phyloP scores from a whole-genome alignment of 257 asterid genomes.

The Petunia axillaris region DNA sequence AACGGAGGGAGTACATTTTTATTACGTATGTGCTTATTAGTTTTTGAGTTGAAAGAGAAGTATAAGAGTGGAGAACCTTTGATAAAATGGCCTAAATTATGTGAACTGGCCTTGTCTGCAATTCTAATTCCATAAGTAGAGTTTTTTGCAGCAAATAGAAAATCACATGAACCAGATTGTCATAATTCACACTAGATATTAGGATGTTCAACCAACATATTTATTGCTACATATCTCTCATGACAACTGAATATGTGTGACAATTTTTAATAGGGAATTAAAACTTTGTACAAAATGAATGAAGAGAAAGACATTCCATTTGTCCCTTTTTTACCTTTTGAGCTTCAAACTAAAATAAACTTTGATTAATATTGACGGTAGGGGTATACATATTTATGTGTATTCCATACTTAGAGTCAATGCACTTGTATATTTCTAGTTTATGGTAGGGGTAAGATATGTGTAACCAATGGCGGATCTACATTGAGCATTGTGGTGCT shows the following conservation, averaged over 20 bases:
- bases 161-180: conserved; percentile 7
- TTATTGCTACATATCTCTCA: not conserved
- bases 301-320: conserved; percentile 7
- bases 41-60: not conserved
- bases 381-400: too few species aligned
- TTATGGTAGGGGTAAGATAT: too few species aligned
- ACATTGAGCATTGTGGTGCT: too few species aligned
- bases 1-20: too few species aligned
- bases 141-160: conserved; percentile 3
- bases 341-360: not conserved
- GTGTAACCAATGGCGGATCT: too few species aligned
- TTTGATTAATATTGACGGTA: not conserved
- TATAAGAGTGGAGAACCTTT: too few species aligned
- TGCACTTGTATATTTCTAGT: not conserved
- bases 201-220: not conserved
- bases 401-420: not conserved
- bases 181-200: not conserved
- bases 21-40: not conserved
- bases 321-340: not conserved
- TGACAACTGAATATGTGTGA: not conserved
- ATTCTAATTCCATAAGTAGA: not conserved
- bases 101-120: not conserved
- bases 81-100: not conserved
- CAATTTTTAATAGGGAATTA: not conserved
- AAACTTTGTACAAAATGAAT: not conserved